Evolutionary conservation across 2,329 filamentous ascomycete genomes (phyloP), one percentile per base, ranked within the genome.

Genomic region (Talaromyces sp.): DNA sequence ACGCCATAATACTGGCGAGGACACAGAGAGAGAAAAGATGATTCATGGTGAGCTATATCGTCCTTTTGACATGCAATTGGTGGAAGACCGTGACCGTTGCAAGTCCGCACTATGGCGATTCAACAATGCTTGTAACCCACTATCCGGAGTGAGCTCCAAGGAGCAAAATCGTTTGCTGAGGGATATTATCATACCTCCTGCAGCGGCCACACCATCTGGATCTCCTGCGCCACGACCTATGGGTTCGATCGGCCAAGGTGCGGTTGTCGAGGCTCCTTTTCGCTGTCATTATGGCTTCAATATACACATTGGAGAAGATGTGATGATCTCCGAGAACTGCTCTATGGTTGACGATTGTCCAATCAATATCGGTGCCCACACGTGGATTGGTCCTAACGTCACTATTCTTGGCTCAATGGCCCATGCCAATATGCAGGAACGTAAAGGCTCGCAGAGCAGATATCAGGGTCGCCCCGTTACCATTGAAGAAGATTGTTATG

Each of bases 281-380:
- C 89, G 85, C 56, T 97, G 94, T 75, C 93, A 97, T 73, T 97
- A 97, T 73, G 95, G 95, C 0, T 98, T 97, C 80, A 98, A 99
- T 76, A 90, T 98, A 71, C 86, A 86, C 57, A 90, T 99, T 69
- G 93, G 91, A 13, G 89, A 93, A 70, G 89, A 95, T 68, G 92
- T 96, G 2, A 86, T 89, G 63, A 90, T 99, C 69, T 91, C 90
- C 19, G 86, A 91, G 63, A 90, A 92, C 72, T 97, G 93, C 77
- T 89, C 88, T 31, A 89, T 98, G 73, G 87, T 93, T 64, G 95
- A 99, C 75, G 89, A 93, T n/a, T 90, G 89, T 74, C 85, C 89
- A 68, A 90, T 98, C 66, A 87, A 83, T 56, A 93, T 98, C 72
- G 93, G 93, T 2, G 87, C 91, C 67, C 80, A 79, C 71, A 90